These are phyloP conservation scores for Geotrichum klebahnii DNA, from an alignment of 1,139 yeast genomes.

Conservation along the genomic window DNA sequence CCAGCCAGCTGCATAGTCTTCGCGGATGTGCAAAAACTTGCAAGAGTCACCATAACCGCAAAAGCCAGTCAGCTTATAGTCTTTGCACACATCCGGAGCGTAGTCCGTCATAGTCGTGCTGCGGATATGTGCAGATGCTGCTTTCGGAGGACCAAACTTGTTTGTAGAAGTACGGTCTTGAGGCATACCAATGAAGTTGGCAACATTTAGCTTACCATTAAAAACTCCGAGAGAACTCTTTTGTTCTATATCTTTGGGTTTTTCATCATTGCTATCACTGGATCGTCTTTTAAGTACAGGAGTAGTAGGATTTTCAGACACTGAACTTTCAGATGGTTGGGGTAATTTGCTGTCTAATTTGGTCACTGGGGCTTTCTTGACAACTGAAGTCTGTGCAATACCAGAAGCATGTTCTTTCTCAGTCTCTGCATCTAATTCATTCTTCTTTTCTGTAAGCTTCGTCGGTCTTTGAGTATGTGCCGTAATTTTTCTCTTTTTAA, in stretches of 20 bases:
- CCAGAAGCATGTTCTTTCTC: neutral
- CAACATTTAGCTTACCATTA: slow-evolving; percentile 19
- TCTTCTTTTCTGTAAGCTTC: slow-evolving; percentile 10
- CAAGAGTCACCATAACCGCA: slow-evolving; percentile 99
- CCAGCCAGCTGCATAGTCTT: slow-evolving; percentile 74
- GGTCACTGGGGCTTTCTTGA: slow-evolving; percentile 3
- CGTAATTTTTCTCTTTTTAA: slow-evolving; percentile 17
- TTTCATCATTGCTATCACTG: neutral
- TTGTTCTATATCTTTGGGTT: slow-evolving; percentile 2
- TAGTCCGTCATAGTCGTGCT: slow-evolving; percentile 81
- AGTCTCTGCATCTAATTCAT: neutral
- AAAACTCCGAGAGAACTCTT: slow-evolving; percentile 17
- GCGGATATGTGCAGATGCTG: slow-evolving; percentile 53
- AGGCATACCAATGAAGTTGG: slow-evolving; percentile 14
- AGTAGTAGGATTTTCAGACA: too few relatives aligned
- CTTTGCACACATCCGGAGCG: slow-evolving; percentile 94
- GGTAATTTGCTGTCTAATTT: neutral
- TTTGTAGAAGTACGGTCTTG: neutral
- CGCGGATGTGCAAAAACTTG: slow-evolving; percentile 86
- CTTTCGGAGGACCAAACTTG: slow-evolving; percentile 41
- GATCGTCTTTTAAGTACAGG: neutral
- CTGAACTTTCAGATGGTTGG: neutral
- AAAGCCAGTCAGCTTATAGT: slow-evolving; percentile 83
- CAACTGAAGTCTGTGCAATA: neutral
- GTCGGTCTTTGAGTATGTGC: slow-evolving; percentile 12